Percentiles rank a stretch among this genome's conserved stretches.
Conservation (phyloP, 2,329 filamentous ascomycete genomes). For the Hypoxylon sp. region DNA sequence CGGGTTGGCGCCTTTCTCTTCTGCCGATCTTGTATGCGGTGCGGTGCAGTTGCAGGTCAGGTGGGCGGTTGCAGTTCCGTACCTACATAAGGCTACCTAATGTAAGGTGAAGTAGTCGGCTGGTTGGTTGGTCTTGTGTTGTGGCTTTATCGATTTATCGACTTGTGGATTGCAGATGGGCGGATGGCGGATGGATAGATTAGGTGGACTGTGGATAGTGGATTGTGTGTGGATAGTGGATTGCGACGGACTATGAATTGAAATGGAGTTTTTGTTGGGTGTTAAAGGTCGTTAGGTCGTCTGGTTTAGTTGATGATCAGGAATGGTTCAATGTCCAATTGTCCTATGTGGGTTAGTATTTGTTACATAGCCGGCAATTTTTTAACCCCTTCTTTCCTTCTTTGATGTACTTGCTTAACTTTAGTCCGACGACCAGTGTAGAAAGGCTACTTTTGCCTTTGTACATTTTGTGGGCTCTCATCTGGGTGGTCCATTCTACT, state of each 20-base stretch:
- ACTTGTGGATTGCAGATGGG: conserved; percentile 29
- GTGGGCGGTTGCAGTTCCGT: conserved; percentile 37
- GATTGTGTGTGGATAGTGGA: conserved; percentile 21
- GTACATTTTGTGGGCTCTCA: neutral
- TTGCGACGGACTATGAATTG: conserved; percentile 32
- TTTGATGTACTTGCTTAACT: conserved; percentile 16
- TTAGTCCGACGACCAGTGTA: conserved; percentile 1
- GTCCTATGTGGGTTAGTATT: conserved; percentile 38
- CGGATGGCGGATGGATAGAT: conserved; percentile 27
- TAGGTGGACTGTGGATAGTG: conserved; percentile 24
- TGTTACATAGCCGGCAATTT: conserved; percentile 40
- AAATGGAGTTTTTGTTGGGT: conserved; percentile 36
- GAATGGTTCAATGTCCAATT: conserved; percentile 35
- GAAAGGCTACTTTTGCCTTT: neutral
- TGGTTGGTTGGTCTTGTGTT: conserved; percentile 16
- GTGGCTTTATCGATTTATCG: conserved; percentile 35
- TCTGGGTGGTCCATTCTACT: neutral
- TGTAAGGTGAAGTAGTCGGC: conserved; percentile 25
- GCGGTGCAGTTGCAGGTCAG: conserved; percentile 29
- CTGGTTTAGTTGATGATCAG: conserved; percentile 23
- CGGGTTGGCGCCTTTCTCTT: conserved; percentile 31
- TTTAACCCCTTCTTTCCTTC: conserved; percentile 21
- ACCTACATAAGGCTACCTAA: conserved; percentile 32
- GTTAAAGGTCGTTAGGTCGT: conserved; percentile 17
- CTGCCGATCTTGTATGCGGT: conserved; percentile 20